Conservation (phyloP, 2,329 filamentous ascomycete genomes). For the Botrytis byssoidea region DNA sequence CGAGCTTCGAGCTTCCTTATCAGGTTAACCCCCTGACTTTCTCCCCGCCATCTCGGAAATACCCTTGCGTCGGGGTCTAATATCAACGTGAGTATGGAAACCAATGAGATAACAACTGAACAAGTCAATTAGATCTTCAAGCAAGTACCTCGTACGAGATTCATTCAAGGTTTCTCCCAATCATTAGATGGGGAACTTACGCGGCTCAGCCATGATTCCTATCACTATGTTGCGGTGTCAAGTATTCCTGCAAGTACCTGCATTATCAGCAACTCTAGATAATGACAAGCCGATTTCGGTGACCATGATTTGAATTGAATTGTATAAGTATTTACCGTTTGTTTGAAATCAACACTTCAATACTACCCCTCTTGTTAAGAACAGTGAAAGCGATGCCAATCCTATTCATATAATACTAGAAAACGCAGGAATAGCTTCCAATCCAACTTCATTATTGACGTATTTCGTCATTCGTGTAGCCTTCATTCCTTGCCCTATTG, state of each 20-base stretch:
- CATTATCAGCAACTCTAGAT: not conserved
- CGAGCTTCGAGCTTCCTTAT: conserved; percentile 1
- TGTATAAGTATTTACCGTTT: not conserved
- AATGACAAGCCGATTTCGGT: not conserved
- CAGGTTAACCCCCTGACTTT: not conserved
- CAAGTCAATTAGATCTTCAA: conserved; percentile 1
- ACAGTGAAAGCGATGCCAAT: not conserved
- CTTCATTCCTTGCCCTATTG: not conserved
- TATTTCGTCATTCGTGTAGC: not conserved
- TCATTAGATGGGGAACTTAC: not conserved
- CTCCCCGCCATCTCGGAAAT: not conserved
- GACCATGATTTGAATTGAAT: not conserved
- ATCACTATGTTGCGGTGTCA: not conserved
- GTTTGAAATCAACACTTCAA: not conserved
- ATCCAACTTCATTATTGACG: not conserved
- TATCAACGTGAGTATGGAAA: not conserved
- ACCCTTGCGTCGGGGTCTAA: not conserved
- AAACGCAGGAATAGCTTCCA: not conserved
- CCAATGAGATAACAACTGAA: not conserved
- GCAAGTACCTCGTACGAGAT: not conserved
- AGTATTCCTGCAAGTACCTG: not conserved
- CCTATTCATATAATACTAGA: not conserved
- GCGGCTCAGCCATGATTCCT: not conserved
- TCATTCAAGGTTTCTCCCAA: not conserved
- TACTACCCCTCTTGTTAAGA: not conserved